Base-by-base conservation (phyloP, 352 stramenopile species). In the Phytophthora litchii region DNA sequence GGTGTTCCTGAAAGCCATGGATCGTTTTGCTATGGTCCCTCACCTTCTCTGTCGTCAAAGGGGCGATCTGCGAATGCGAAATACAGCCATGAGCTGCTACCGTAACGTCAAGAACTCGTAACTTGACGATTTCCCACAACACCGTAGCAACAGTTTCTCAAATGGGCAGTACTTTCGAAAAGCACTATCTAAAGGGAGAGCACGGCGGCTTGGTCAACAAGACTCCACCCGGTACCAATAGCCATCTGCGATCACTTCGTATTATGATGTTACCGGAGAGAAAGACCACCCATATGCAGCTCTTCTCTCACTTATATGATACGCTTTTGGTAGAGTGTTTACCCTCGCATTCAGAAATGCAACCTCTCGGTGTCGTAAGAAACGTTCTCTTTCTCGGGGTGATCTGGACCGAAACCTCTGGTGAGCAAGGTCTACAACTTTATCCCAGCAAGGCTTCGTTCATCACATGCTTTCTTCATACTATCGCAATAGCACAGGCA, bases 221-320 rank as follows among this genome's bases (percentile, higher is more conserved):
- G 32, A 38, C 51, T 4, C 37, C 51, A 10, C 20, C 38, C 5
- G 49, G 38, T 8, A 49, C 17, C 25, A 49, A 58, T 4, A 0
- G 21, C 1, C 38, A 48, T n/a, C 13, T 58, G 13, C 35, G 35
- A 4, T 25, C 3, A 10, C 20, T 54, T 21, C 36, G 0, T 45
- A 46, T 14, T 54, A 46, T 9, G 35, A 38, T 17, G 31, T 42
- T 3, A 21, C 10, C 4, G 44, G 8, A 1, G 13, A 31, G 4
- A 42, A 17, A 11, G 50, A 71, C 11, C 54, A 71, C 19, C 50
- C 67, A 47, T 50, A 71, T 35, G 56, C 51, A 0, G 56, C 44
- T 1, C 45, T 60, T 1, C 16, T 67, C 7, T 36, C 35, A 1
- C n/a, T 63, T 2, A 48, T 67, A 29, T 63, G 51, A 51, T 56